phyloP scores from a whole-genome alignment of 192 early-diverging fungal genomes.

The Linnemannia exigua region DNA sequence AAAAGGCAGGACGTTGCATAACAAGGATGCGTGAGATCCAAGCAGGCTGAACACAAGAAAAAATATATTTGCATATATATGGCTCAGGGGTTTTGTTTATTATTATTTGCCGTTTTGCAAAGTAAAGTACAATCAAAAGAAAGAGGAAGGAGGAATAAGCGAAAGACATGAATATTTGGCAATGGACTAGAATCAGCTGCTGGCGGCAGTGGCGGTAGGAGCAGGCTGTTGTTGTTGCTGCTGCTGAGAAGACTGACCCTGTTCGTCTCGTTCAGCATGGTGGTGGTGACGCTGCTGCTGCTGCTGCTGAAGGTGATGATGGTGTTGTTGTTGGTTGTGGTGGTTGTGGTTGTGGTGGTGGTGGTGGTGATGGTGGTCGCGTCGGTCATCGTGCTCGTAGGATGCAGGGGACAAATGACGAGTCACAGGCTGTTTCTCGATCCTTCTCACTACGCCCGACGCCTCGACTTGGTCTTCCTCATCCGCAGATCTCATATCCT shows the following conservation, averaged over 20 bases:
- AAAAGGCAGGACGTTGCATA: too few relatives aligned
- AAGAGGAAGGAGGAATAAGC: not conserved
- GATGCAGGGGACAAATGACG: not conserved
- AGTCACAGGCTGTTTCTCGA: not conserved
- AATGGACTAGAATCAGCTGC: not conserved
- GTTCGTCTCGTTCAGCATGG: not conserved
- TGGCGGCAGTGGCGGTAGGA: slow-evolving; percentile 4
- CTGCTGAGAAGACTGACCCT: not conserved
- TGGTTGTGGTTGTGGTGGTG: not conserved
- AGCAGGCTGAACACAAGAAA: too few relatives aligned
- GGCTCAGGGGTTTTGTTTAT: too few relatives aligned
- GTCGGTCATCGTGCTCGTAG: not conserved
- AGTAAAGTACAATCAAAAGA: too few relatives aligned
- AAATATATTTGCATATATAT: too few relatives aligned
- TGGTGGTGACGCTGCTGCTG: not conserved
- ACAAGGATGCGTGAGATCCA: too few relatives aligned
- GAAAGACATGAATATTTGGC: not conserved
- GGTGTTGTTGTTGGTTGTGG: not conserved
- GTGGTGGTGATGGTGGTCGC: not conserved
- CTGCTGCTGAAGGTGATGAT: not conserved
- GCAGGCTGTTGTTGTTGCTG: not conserved
- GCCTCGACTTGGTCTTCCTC: slow-evolving; percentile 1
- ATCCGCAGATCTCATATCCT: not conserved
- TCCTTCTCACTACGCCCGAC: not conserved
- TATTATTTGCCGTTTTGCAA: too few relatives aligned